A percentile compares a stretch with the other conserved stretches of the same genome.
phyloP scores from a whole-genome alignment of 805 yeast genomes.

The Isabelozyma heimii region DNA sequence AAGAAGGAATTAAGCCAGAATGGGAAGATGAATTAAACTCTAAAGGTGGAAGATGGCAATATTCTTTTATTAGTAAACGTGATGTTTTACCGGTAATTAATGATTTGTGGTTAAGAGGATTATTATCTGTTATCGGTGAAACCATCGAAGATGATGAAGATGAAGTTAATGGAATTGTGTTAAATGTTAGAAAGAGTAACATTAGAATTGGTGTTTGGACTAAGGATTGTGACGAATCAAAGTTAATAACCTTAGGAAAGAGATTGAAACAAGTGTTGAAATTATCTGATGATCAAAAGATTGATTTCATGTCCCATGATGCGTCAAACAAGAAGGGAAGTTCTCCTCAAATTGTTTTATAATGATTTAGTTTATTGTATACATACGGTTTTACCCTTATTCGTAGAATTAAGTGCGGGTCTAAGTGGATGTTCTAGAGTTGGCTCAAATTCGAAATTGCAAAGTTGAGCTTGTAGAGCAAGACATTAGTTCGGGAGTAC shows the following conservation, averaged over 20 bases:
- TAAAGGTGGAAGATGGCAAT: conserved; percentile 90
- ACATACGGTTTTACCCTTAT: neutral
- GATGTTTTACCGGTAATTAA: conserved; percentile 63
- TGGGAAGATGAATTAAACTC: conserved; percentile 93
- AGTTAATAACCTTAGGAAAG: conserved; percentile 75
- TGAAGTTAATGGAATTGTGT: conserved; percentile 92
- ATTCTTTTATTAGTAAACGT: conserved; percentile 65
- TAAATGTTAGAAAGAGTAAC: conserved; percentile 79
- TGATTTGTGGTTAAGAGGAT: conserved; percentile 87
- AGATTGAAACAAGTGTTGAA: conserved; percentile 83
- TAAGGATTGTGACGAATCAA: conserved; percentile 61
- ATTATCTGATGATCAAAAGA: conserved; percentile 67
- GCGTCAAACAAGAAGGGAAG: conserved; percentile 42
- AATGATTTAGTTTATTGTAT: neutral
- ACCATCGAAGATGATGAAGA: conserved; percentile 80
- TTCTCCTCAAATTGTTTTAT: conserved; percentile 31
- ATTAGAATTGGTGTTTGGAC: conserved; percentile 94
- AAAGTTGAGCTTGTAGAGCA: too few relatives aligned
- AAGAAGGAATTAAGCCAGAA: conserved; percentile 93
- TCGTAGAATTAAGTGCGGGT: neutral
- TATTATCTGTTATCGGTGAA: conserved; percentile 91
- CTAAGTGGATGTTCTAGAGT: neutral
- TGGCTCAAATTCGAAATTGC: too few relatives aligned
- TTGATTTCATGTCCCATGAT: conserved; percentile 78
- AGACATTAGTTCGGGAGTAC: too few relatives aligned